A percentile compares a stretch with the other conserved stretches of the same genome.
Conservation (phyloP, 306 rosid genomes). For the Citrullus mucosospermus region DNA sequence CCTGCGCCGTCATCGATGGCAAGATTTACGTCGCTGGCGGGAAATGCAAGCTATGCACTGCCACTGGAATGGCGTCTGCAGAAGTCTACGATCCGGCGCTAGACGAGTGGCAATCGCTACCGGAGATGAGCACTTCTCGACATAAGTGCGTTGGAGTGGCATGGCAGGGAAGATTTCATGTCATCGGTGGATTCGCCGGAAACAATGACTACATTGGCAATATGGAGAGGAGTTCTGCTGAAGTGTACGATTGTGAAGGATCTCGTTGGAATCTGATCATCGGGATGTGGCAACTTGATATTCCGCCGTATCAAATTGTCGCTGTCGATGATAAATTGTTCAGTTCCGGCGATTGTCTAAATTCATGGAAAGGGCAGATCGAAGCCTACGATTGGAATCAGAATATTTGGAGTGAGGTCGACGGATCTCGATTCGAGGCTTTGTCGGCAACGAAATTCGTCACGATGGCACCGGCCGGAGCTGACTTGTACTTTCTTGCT, state of each 20-base stretch:
- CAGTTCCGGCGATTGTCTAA: slow-evolving; percentile 23
- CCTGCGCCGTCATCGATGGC: slow-evolving; percentile 10
- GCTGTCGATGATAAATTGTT: slow-evolving; percentile 12
- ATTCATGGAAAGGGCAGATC: slow-evolving; percentile 24
- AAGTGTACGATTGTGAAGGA: slow-evolving; percentile 3
- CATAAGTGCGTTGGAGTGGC: slow-evolving; percentile 22
- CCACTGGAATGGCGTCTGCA: slow-evolving; percentile 13
- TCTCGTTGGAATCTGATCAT: slow-evolving; percentile 6
- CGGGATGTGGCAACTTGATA: slow-evolving; percentile 26
- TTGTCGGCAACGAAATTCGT: slow-evolving; percentile 9
- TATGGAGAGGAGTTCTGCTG: slow-evolving; percentile 22
- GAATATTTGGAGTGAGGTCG: slow-evolving; percentile 22
- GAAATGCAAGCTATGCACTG: not conserved
- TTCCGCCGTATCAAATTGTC: slow-evolving; percentile 24
- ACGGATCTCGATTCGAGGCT: slow-evolving; percentile 14
- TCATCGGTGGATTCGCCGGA: slow-evolving; percentile 18
- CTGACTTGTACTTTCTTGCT: slow-evolving; percentile 13
- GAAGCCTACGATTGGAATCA: slow-evolving; percentile 17
- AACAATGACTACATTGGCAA: not conserved
- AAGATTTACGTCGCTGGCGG: slow-evolving; percentile 26
- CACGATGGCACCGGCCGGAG: slow-evolving; percentile 20
- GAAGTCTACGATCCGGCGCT: slow-evolving; percentile 18
- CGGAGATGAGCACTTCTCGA: slow-evolving; percentile 8
- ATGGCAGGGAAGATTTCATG: slow-evolving; percentile 16
- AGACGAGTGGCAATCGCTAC: slow-evolving; percentile 17